These are phyloP conservation scores for Trichocomaceae sp. DNA, from an alignment of 2,329 filamentous ascomycete genomes.

Conservation along the genomic window DNA sequence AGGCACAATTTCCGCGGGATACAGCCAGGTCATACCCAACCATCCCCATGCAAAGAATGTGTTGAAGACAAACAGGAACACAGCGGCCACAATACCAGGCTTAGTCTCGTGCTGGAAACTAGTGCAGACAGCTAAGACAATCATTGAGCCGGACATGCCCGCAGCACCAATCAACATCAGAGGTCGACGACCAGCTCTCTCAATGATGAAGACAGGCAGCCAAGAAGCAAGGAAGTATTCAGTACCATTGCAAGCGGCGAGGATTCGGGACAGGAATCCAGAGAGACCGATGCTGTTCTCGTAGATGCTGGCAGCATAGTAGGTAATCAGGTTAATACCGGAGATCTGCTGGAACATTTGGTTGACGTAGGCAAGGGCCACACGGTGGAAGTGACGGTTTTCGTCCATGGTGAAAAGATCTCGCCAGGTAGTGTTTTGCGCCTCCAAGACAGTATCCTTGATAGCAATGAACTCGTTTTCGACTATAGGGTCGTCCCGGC, in stretches of 20 bases:
- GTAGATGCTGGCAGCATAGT: conserved; percentile 40
- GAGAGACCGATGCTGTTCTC: conserved; percentile 37
- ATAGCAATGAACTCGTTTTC: conserved; percentile 46
- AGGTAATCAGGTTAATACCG: conserved; percentile 41
- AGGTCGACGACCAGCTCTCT: conserved; percentile 51
- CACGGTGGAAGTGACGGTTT: conserved; percentile 51
- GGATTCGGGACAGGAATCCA: conserved; percentile 39
- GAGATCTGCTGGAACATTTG: conserved; percentile 50
- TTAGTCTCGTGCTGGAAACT: conserved; percentile 30
- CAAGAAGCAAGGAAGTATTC: conserved; percentile 49
- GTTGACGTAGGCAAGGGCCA: conserved; percentile 51
- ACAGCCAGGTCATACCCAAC: conserved; percentile 58
- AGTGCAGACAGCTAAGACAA: conserved; percentile 45
- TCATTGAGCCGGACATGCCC: conserved; percentile 61
- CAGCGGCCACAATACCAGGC: conserved; percentile 39
- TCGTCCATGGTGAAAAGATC: conserved; percentile 56
- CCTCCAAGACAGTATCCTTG: conserved; percentile 48
- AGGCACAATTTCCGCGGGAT: conserved; percentile 54
- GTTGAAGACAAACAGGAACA: conserved; percentile 58
- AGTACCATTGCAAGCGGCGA: conserved; percentile 49
- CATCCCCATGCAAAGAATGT: conserved; percentile 56
- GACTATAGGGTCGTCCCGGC: conserved; percentile 40
- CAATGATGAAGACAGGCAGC: conserved; percentile 46
- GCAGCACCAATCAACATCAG: conserved; percentile 66
- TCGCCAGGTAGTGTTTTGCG: conserved; percentile 46